These are phyloP conservation scores for Neurospora tetraspora DNA, from an alignment of 495 filamentous ascomycete genomes.

Conservation along the genomic window DNA sequence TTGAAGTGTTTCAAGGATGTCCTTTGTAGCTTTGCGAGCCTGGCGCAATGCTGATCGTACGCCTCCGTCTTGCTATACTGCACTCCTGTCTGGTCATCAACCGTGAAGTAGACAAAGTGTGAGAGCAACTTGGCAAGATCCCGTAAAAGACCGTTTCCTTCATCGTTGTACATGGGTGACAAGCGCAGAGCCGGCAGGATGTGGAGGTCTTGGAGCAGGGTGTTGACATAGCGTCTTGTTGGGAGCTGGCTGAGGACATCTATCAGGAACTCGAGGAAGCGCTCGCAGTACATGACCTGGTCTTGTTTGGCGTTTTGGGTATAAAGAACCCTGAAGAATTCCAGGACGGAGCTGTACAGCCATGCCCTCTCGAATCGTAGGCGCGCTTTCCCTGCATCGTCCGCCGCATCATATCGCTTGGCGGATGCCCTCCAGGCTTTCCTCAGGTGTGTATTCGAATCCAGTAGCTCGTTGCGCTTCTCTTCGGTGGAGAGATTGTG, in stretches of 20 bases:
- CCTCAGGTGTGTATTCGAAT: conserved; percentile 56
- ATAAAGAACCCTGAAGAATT: conserved; percentile 71
- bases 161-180: conserved; percentile 65
- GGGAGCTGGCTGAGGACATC: conserved; percentile 91
- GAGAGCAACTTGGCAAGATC: conserved; percentile 70
- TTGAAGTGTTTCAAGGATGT: conserved; percentile 76
- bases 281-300: conserved; percentile 76
- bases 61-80: conserved; percentile 62
- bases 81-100: conserved; percentile 82
- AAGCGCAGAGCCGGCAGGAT: conserved; percentile 71
- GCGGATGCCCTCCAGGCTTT: conserved; percentile 85
- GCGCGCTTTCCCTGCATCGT: conserved; percentile 66
- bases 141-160: conserved; percentile 67
- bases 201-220: conserved; percentile 83
- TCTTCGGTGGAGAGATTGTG: conserved; percentile 71
- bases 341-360: conserved; percentile 78
- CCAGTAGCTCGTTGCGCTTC: conserved; percentile 56
- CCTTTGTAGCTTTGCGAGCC: conserved; percentile 71
- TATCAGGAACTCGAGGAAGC: conserved; percentile 81
- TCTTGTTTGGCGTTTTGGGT: conserved; percentile 40
- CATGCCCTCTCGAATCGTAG: conserved; percentile 88
- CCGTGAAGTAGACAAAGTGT: conserved; percentile 79
- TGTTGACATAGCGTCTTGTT: conserved; percentile 88
- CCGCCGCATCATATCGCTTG: conserved; percentile 81
- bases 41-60: conserved; percentile 67